Evolutionary conservation across 208 protist species (phyloP), one percentile per base, ranked within the genome.

Genomic region (Plasmodiophora brassicae): DNA sequence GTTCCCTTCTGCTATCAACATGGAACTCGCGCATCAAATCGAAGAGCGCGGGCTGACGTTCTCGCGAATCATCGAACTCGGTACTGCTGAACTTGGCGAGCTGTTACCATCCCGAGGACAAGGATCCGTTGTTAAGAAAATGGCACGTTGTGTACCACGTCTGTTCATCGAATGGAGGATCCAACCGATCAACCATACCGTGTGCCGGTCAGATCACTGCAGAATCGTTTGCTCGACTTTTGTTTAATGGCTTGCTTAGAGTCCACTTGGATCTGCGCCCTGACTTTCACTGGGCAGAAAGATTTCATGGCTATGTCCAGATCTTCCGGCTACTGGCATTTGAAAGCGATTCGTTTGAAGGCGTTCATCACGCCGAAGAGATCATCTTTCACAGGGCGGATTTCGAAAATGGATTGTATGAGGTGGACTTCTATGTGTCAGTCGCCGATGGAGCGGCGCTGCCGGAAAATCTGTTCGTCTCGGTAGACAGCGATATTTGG

Each of bases 1-100:
- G 45, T 93, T 93, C 53, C 46, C 65, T 78, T 5, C 14, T 78
- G n/a, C n/a, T 38, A 78, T 78, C 65, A 5, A 5, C 41, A 38
- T 44, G 20, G 65, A 78, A 5, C n/a, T 78, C 5, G 65, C 65
- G n/a, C 41, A 78, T 78, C 14, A 78, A 32, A 38, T 78, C 5
- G 5, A 25, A 28, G 50, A 57, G 25, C 50, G 14, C 25, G 50
- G 50, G 20, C n/a, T n/a, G n/a, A n/a, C n/a, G n/a, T n/a, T n/a
- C n/a, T n/a, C n/a, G n/a, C n/a, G n/a, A n/a, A n/a, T n/a, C n/a
- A n/a, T n/a, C n/a, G n/a, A n/a, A n/a, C n/a, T n/a, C n/a, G n/a
- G n/a, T n/a, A n/a, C n/a, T n/a, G n/a, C n/a, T n/a, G n/a, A n/a
- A n/a, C n/a, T n/a, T n/a, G n/a, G n/a, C n/a, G 5, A n/a, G 20